Percentiles rank a stretch among this genome's conserved stretches.
Conservation (phyloP, 352 stramenopile species). For the Phytophthora uliginosa region DNA sequence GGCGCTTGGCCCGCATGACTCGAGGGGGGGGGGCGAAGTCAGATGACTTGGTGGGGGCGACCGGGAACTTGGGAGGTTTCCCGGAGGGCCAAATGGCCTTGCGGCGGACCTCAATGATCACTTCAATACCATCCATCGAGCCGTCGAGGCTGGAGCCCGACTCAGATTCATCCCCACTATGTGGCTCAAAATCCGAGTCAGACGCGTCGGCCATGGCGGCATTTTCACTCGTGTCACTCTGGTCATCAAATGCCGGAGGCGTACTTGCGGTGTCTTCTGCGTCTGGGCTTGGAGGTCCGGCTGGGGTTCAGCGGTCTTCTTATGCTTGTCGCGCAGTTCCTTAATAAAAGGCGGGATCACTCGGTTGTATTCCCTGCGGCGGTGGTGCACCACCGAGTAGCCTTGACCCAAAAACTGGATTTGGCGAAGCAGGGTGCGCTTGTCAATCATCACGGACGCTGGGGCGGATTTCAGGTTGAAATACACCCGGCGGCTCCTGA, state of each 20-base stretch:
- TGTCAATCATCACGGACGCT: neutral
- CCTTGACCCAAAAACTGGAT: neutral
- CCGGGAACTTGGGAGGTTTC: neutral
- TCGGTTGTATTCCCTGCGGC: neutral
- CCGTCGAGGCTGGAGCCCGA: neutral
- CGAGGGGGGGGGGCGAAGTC: neutral
- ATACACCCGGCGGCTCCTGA: neutral
- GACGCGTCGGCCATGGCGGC: neutral
- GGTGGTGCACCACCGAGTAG: constrained; percentile 7
- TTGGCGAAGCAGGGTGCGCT: neutral
- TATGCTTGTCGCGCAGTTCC: neutral
- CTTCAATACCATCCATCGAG: neutral
- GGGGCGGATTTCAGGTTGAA: neutral
- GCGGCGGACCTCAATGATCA: neutral
- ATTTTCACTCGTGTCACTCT: neutral
- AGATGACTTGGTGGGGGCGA: neutral
- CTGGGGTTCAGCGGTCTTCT: neutral
- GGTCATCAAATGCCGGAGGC: neutral
- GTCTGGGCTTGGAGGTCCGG: neutral
- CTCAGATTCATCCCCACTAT: neutral
- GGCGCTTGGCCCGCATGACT: neutral
- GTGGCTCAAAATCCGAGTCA: neutral
- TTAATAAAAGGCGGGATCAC: neutral
- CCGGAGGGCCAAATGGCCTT: neutral
- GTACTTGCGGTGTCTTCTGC: neutral